Base-by-base conservation (phyloP, 2,329 filamentous ascomycete species). In the Karstenula rhodostoma region DNA sequence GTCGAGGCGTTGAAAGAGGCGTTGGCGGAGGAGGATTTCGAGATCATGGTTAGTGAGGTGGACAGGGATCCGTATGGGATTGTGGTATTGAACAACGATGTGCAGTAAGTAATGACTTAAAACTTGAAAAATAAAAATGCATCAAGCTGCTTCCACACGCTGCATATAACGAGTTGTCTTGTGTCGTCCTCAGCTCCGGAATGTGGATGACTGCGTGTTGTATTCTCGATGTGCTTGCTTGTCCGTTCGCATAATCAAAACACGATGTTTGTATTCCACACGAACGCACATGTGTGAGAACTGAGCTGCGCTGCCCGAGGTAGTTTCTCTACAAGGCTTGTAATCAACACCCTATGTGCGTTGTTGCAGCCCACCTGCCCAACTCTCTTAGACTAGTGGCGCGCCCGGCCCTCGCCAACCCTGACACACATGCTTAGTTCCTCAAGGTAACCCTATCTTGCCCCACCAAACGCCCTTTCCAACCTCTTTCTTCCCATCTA, bases 11-110 rank as follows among this genome's bases (percentile, higher is more conserved):
- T 81, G 48, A 72, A 78, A 46, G 83, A 86, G 46, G 81, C 82
- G n/a, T 73, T 86, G 58, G 73, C 76, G 8, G 85, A 87, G 63
- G 81, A 81, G 12, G 77, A 82, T 23, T 86, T 89, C 19, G 81
- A 86, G 58, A 89, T 98, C 15, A 77, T 89, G 59, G 87, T 96
- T 51, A 97, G 94, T 77, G 84, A 90, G 75, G 84, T 84, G 46
- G 95, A 99, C 79, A 84, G 87, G 61, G 95, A 99, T 83, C 95
- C 95, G 0, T 99, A 93, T 79, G 89, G 90, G 54, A 90, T 97
- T 61, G 71, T 77, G 22, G 67, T 78, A 9, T 56, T 77, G 57
- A 76, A 75, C 37, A 56, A 62, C 23, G 69, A 70, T 25, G 56
- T 23, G 10, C 59, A 67, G 56, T 61, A 37, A 46, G 12, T n/a